Evolutionary conservation across 108 stramenopile species (phyloP).

Genomic region (Nitzschia sp.): DNA sequence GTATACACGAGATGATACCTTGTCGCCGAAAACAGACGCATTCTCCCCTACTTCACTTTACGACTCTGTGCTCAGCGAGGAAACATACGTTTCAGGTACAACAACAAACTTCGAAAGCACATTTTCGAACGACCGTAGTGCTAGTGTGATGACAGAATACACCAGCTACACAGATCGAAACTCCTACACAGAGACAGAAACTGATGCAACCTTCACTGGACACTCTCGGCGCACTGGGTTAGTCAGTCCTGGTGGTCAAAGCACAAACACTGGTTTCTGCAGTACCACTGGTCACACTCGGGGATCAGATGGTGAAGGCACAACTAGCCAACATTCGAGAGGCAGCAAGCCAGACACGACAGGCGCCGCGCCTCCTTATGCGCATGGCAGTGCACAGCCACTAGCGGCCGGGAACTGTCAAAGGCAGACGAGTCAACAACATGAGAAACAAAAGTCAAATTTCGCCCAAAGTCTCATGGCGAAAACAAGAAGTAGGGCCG

Average conservation of each 20-base stretch:
- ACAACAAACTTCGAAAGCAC: too few relatives aligned
- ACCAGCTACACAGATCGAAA: not conserved
- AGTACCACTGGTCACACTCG: too few relatives aligned
- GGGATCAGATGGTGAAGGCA: too few relatives aligned
- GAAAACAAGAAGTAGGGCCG: constrained; percentile 38
- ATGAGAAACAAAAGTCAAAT: constrained; percentile 20
- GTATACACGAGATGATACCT: not conserved
- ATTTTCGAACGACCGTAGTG: too few relatives aligned
- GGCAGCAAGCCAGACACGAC: too few relatives aligned
- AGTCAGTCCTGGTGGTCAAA: not conserved
- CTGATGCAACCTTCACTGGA: not conserved
- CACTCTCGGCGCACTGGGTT: not conserved
- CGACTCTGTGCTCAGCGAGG: not conserved
- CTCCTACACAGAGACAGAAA: not conserved
- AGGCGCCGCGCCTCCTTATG: too few relatives aligned
- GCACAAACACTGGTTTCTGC: too few relatives aligned
- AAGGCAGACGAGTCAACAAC: too few relatives aligned
- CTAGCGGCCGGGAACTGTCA: too few relatives aligned
- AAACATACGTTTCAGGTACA: not conserved
- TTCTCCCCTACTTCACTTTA: not conserved
- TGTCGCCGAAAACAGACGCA: not conserved
- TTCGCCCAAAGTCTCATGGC: constrained; percentile 41
- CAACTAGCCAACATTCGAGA: too few relatives aligned
- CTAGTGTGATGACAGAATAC: not conserved
- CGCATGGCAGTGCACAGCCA: too few relatives aligned